phyloP scores from a whole-genome alignment of 228 moss, liverwort and hornwort species.

The Sphagnum fallax region DNA sequence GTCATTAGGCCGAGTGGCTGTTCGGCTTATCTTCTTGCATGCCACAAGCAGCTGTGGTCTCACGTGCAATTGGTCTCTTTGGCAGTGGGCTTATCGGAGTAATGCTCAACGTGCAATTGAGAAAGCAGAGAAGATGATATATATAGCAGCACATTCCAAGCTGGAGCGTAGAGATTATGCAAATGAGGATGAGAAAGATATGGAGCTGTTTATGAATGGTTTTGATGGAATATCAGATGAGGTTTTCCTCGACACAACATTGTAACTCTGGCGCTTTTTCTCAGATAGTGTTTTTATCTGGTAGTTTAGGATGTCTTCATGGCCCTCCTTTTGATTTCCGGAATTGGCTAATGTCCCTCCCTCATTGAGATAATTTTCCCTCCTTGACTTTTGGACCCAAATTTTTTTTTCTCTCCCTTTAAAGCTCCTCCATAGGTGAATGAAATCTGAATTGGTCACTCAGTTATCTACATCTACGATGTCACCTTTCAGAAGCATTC shows the following conservation, averaged over 20 bases:
- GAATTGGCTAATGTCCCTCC: too few species aligned
- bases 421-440: too few species aligned
- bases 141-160: slow-evolving; percentile 90
- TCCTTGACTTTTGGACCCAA: too few species aligned
- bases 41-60: slow-evolving; percentile 72
- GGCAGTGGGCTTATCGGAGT: slow-evolving; percentile 92
- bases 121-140: slow-evolving; percentile 97
- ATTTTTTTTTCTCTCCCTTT: too few species aligned
- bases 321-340: too few species aligned
- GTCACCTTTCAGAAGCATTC: too few species aligned
- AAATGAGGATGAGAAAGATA: slow-evolving; percentile 59
- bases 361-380: too few species aligned
- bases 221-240: slow-evolving; percentile 33
- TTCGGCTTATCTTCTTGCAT: slow-evolving; percentile 84
- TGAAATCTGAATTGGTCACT: too few species aligned
- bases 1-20: slow-evolving; percentile 77
- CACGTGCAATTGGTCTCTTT: slow-evolving; percentile 90
- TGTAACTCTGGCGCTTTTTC: slow-evolving; percentile 32
- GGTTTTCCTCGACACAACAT: slow-evolving; percentile 44
- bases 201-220: too few species aligned
- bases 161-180: slow-evolving; percentile 83
- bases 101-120: slow-evolving; percentile 86
- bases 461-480: too few species aligned
- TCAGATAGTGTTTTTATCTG: not conserved
- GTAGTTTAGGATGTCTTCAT: too few species aligned